phyloP scores from a whole-genome alignment of 805 yeast species.

The Huiozyma naganishii region DNA sequence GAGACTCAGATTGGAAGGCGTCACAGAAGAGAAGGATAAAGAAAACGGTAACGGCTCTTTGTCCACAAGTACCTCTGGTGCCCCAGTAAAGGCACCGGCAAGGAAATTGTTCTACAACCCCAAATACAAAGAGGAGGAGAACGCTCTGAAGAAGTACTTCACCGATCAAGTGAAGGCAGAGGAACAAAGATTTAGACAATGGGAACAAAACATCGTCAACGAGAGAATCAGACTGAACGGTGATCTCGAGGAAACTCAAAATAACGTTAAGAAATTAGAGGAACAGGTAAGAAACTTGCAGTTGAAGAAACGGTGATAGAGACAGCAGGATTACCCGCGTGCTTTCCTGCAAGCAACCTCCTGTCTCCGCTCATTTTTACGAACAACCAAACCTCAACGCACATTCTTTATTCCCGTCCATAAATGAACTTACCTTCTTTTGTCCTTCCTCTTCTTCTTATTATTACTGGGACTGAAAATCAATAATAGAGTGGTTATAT shows the following conservation, averaged over 20 bases:
- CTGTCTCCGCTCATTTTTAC: too few relatives aligned
- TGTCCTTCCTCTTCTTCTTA: too few relatives aligned
- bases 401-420: too few relatives aligned
- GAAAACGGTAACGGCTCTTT: slow-evolving; percentile 20
- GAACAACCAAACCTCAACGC: too few relatives aligned
- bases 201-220: slow-evolving; percentile 94
- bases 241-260: slow-evolving; percentile 84
- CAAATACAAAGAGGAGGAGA: slow-evolving; percentile 92
- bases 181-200: slow-evolving; percentile 94
- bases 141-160: slow-evolving; percentile 82
- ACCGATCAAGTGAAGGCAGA: slow-evolving; percentile 95
- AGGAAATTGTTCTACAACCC: slow-evolving; percentile 65
- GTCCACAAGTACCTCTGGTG: background rate
- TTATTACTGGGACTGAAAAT: too few relatives aligned
- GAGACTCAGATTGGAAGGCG: slow-evolving; percentile 52
- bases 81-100: slow-evolving; percentile 32
- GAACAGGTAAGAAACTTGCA: slow-evolving; percentile 61
- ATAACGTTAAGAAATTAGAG: slow-evolving; percentile 61
- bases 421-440: too few relatives aligned
- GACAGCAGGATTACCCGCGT: too few relatives aligned
- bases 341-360: too few relatives aligned
- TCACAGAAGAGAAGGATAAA: slow-evolving; percentile 20
- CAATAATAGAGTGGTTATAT: too few relatives aligned
- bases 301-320: slow-evolving; percentile 36
- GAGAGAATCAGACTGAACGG: slow-evolving; percentile 90